Base-by-base conservation (phyloP, 2,329 filamentous ascomycete genomes). In the Colletotrichum lini region DNA sequence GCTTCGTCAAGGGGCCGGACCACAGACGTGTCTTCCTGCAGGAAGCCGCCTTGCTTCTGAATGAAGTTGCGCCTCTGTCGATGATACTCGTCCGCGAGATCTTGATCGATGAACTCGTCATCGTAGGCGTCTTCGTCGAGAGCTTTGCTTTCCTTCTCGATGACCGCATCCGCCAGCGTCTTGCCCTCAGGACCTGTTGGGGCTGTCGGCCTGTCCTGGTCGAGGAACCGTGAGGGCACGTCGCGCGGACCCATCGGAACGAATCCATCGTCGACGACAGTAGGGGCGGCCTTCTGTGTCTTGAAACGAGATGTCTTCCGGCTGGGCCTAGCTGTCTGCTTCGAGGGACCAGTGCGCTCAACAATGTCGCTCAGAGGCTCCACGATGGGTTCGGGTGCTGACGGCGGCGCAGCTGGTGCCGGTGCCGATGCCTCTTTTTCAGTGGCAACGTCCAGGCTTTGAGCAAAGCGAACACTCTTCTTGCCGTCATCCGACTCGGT, bases 71-170 rank as follows among this genome's bases (percentile, higher is more conserved):
- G 97, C 23, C 96, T 92, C 80, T 94, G 86, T 54, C 90, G 91
- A 79, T 97, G 93, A 80, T 97, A 97, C 78, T 97, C 93, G 47
- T 90, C 89, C 9, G 93, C 92, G 16, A 97, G 91, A 79, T 97
- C 93, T 73, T 93, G 91, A 64, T 93, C 88, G 61, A 96, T 85
- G 40, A 95, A 84, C 23, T 90, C 86, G 6, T 98, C 93, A 49
- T 87, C 84, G 10, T 65, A 67, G 10, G 65, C 45, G 26, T 62
- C 66, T 2, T 42, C 30, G 4, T 82, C 80, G 52, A 73, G 77
- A 9, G 79, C 74, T 35, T 74, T 74, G 10, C 82, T 78, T 53
- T 86, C 82, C 50, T 87, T 86, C 79, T 92, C 90, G 26, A 91
- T 80, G 18, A 93, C 77, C 3, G 80, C 87, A 38, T 89, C 84